These are phyloP conservation scores for Xylaria multiplex DNA, from an alignment of 2,329 filamentous ascomycete species.

Conservation along the genomic window DNA sequence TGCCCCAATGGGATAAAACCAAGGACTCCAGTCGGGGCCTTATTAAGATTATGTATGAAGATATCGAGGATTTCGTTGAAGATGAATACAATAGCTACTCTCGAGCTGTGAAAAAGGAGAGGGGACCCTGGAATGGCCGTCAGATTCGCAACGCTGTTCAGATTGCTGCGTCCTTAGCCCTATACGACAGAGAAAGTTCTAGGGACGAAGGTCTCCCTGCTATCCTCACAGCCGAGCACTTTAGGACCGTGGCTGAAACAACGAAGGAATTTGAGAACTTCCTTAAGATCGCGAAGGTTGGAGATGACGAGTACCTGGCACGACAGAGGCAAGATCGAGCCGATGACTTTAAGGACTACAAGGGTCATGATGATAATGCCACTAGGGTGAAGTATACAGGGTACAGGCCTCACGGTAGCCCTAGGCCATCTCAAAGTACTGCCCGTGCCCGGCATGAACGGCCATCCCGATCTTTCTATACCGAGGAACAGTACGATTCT, in stretches of 20 bases:
- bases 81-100: background rate
- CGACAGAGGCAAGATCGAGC: background rate
- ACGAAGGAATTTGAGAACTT: background rate
- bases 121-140: constrained; percentile 40
- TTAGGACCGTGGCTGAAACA: background rate
- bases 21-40: background rate
- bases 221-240: background rate
- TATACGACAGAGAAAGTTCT: background rate
- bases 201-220: background rate
- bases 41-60: constrained; percentile 25
- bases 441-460: background rate
- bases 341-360: background rate
- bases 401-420: background rate
- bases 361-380: background rate
- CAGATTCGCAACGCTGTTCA: constrained; percentile 41
- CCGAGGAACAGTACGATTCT: background rate
- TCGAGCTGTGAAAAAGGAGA: background rate
- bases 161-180: background rate
- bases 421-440: background rate
- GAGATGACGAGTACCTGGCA: background rate
- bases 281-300: background rate
- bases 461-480: background rate
- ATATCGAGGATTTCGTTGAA: constrained; percentile 6
- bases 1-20: background rate
- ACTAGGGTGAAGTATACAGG: no score